These are phyloP conservation scores for Leonotis leonurus DNA, from an alignment of 257 asterid genomes.

Conservation along the genomic window DNA sequence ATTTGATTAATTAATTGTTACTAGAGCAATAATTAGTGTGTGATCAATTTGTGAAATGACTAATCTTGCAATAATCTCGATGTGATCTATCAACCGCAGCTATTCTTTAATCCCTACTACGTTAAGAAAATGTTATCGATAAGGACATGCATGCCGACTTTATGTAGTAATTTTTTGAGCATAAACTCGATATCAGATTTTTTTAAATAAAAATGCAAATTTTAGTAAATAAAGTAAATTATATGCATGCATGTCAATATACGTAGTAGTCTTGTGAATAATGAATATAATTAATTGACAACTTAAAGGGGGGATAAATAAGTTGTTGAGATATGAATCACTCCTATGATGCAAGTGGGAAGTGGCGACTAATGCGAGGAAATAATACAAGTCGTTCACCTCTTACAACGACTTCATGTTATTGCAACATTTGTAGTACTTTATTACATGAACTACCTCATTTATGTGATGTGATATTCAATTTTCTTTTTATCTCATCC, in stretches of 20 bases:
- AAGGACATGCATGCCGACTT: slow-evolving; percentile 3
- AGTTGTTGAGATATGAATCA: neutral
- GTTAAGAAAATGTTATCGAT: neutral
- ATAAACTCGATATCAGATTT: too few relatives aligned
- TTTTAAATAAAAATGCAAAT: neutral
- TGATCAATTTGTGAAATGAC: neutral
- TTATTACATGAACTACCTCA: too few relatives aligned
- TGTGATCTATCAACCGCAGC: neutral
- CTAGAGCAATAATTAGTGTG: neutral
- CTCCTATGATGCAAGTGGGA: neutral
- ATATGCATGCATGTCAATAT: too few relatives aligned
- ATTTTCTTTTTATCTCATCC: too few relatives aligned
- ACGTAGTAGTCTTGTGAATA: too few relatives aligned
- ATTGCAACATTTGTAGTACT: too few relatives aligned
- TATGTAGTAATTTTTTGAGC: neutral
- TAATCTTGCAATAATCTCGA: neutral
- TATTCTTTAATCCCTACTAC: neutral
- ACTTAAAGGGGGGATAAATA: neutral
- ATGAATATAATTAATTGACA: neutral
- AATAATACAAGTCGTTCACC: neutral
- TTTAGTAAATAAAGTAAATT: too few relatives aligned
- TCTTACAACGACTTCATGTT: too few relatives aligned
- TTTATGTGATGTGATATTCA: neutral
- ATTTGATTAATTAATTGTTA: neutral
- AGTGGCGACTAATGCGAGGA: neutral